A percentile compares a stretch with the other conserved stretches of the same genome.
Evolutionary conservation across 495 filamentous ascomycete genomes (phyloP).

Genomic region (Cairneyella variabilis): DNA sequence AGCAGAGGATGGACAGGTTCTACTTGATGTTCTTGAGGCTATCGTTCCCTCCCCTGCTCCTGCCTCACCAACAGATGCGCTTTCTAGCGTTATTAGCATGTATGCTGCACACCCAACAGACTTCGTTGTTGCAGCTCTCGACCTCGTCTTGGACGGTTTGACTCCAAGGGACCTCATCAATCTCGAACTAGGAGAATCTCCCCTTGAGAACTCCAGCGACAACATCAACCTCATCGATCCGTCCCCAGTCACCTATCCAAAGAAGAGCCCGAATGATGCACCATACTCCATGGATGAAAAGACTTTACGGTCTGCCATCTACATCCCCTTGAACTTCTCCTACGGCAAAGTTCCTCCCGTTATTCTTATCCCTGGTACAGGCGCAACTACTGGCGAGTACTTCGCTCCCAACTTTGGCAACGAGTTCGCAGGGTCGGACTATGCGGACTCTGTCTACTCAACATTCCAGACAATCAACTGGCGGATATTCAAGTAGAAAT

Average conservation of each 20-base stretch:
- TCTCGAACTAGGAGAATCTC: neutral
- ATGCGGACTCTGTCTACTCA: slow-evolving; percentile 43
- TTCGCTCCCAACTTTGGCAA: slow-evolving; percentile 38
- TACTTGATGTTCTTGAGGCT: no score
- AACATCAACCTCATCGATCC: neutral
- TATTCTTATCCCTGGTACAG: slow-evolving; percentile 43
- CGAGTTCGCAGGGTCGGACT: slow-evolving; percentile 27
- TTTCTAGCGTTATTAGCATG: no score
- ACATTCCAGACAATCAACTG: slow-evolving; percentile 36
- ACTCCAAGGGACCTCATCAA: neutral
- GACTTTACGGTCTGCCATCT: slow-evolving; percentile 34
- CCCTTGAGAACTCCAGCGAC: neutral
- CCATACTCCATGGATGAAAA: slow-evolving; percentile 37
- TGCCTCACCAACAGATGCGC: no score
- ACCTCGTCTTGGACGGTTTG: neutral
- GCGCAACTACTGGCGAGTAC: slow-evolving; percentile 32
- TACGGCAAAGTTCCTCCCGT: slow-evolving; percentile 33
- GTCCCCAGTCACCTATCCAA: slow-evolving; percentile 33
- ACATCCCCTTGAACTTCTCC: slow-evolving; percentile 37
- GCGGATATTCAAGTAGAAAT: slow-evolving; percentile 39
- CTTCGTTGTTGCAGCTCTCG: no score
- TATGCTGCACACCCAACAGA: no score
- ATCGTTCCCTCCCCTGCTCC: no score
- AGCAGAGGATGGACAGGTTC: no score
- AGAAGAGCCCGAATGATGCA: slow-evolving; percentile 32